Evolutionary conservation across 192 early-diverging fungal genomes (phyloP), one percentile per base, ranked within the genome.

Genomic region (Martensiomyces pterosporus): DNA sequence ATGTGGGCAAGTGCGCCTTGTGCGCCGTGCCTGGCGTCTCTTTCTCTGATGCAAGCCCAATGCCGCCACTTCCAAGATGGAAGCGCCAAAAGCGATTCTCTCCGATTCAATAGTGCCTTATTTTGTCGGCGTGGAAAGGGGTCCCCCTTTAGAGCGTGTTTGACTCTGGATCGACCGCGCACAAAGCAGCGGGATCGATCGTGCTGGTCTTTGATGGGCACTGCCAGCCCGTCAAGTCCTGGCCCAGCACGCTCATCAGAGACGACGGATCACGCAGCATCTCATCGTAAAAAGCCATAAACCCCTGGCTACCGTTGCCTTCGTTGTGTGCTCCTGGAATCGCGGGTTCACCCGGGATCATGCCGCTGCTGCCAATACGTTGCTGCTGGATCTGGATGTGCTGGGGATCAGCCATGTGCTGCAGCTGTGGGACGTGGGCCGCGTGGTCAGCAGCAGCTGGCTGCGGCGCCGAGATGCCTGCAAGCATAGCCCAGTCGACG

Each of bases 181-280:
- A 74, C 54, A 74, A 43, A 57, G 70, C 70, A 14, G 70, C 70
- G 27, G 70, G 70, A 34, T 74, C 70, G 34, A 74, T 74, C 47
- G 70, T 74, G 57, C 64, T 74, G 15, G 70, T 74, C 56, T 74
- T 74, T 34, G 59, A 49, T 22, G 63, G 54, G 52, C 70, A 66
- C 47, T 74, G 70, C 70, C 70, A 74, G 58, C 70, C 70, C 22
- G 70, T 42, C 24, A 66, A 27, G 48, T 74, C 70, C 43, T 74
- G 70, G 0, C 63, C 55, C 57, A 74, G 56, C 39, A 74, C 70
- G 29, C 37, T 74, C 70, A 74, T 66, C n/a, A 74, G 54, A 10
- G 70, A 74, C 24, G 70, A 54, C 36, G 70, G 55, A 36, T 74
- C 70, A 35, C 70, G 70, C 9, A 74, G 51, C 58, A 74, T 61